Base-by-base conservation (phyloP, 208 protist species). In the Spongospora subterranea region DNA sequence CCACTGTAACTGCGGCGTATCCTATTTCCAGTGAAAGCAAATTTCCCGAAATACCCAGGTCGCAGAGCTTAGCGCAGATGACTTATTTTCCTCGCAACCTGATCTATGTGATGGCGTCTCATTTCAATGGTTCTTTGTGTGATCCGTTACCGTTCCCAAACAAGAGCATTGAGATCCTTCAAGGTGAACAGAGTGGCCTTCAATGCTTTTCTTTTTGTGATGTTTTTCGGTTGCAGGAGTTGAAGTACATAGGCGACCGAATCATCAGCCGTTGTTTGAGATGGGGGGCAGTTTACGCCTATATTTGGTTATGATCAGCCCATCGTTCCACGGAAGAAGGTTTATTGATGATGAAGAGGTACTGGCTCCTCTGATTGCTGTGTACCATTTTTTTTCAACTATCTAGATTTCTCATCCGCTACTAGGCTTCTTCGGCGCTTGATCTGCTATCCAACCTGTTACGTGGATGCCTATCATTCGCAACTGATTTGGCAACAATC, bases 301-400 rank as follows among this genome's bases (percentile, higher is more conserved):
- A n/a, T 82, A 40, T 82, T n/a, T 82, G 17, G 71, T 82, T 13
- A 39, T 35, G n/a, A 82, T 82, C 17, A 82, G 71, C 71, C 71
- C 71, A 43, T 82, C 71, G 6, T 82, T 82, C n/a, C n/a, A 20
- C n/a, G 71, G 71, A 43, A 82, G 71, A n/a, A 6, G 40, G 71
- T 82, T 82, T n/a, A 17, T 60, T 60, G 50, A 60, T 60, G 50
- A 6, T 60, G 50, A 29, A 29, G 50, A 60, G 50, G 50, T 60
- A n/a, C n/a, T n/a, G n/a, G n/a, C n/a, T n/a, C n/a, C n/a, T n/a
- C n/a, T n/a, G n/a, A n/a, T n/a, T n/a, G 50, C 13, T 6, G 50
- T 60, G 24, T 29, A 60, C 24, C 24, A 29, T 60, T 60, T 24
- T 60, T 60, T 29, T 60, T 24, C 13, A 60, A 29, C 24, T 60